Conservation (phyloP, 2,329 filamentous ascomycete genomes). For the Aspergillus jensenii region DNA sequence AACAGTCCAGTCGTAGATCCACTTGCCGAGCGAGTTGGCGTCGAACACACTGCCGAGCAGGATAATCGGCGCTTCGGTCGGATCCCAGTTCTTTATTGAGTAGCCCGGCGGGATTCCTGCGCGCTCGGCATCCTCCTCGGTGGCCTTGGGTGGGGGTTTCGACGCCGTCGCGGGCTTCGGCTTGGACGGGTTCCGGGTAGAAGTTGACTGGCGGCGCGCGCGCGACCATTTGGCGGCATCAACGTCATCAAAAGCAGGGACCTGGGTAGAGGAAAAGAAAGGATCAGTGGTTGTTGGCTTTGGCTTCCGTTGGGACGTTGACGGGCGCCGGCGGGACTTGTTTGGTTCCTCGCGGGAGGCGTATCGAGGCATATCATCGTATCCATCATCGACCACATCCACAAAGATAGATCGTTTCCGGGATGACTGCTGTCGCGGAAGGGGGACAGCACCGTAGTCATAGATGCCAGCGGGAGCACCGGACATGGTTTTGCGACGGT, state of each 20-base stretch:
- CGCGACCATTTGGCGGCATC: conserved; percentile 49
- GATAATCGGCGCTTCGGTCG: conserved; percentile 87
- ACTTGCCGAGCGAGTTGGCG: conserved; percentile 95
- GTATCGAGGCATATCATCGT: conserved; percentile 47
- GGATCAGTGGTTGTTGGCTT: conserved; percentile 49
- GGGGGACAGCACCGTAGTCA: conserved; percentile 14
- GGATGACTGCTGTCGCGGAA: conserved; percentile 35
- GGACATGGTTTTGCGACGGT: conserved; percentile 52
- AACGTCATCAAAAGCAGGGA: conserved; percentile 56
- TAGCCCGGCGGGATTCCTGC: conserved; percentile 81
- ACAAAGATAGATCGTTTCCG: conserved; percentile 56
- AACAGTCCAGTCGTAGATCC: conserved; percentile 99
- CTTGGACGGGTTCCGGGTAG: conserved; percentile 46
- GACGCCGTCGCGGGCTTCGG: conserved; percentile 37
- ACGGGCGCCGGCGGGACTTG: conserved; percentile 26
- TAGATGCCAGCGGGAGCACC: conserved; percentile 27
- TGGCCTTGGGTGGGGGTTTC: conserved; percentile 52
- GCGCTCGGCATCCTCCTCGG: conserved; percentile 63
- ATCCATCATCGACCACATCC: conserved; percentile 58
- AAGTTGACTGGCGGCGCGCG: conserved; percentile 56
- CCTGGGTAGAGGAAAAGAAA: conserved; percentile 55
- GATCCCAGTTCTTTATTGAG: conserved; percentile 98
- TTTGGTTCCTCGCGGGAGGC: conserved; percentile 47
- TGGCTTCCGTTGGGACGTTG: conserved; percentile 40
- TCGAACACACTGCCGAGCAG: conserved; percentile 95